Base-by-base conservation (phyloP, 192 early-diverging fungal species). In the Podochytrium sp. region DNA sequence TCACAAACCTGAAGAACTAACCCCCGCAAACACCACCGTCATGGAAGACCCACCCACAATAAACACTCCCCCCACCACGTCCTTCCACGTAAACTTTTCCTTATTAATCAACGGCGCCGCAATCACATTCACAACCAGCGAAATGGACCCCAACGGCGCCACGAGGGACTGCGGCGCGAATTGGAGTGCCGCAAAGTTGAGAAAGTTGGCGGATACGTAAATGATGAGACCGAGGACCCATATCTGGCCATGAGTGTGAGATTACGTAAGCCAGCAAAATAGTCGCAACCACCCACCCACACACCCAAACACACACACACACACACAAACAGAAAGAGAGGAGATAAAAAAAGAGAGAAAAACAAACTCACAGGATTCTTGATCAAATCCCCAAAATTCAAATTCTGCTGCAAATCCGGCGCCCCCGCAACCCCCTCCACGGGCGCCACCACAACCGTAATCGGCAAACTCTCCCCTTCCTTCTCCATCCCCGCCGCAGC, bases 151-250 rank as follows among this genome's bases (percentile, higher is more conserved):
- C n/a, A 94, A 80, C 1, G 92, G 90, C 0, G 91, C 92, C 7
- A 92, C 85, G 37, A 94, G 74, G 4, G 92, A 94, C 79, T 94
- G 92, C 0, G 92, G 88, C 14, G 92, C 92, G 78, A 92, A 94
- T 63, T 92, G 87, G 52, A 94, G 71, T 0, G 92, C 92, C 25
- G 89, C 73, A 65, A 94, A 92, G 72, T 90, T 89, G 64, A 88
- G 70, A 23, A 92, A 77, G 74, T 91, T 94, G 39, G 91, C 91
- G 37, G 92, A 65, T 30, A 89, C 81, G 72, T 92, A 94, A 3
- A 94, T 81, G 1, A 85, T 51, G n/a, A 94, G 73, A 6, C 92
- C 92, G 7, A 90, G 64, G 3, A 85, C 72, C 92, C 92, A 94
- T 23, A 83, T 75, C 75, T 81, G 66, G 23, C 16, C 14, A 74